A percentile compares a stretch with the other conserved stretches of the same genome.
These are phyloP conservation scores for Eucalyptus marginata DNA, from an alignment of 345 rosid species.

Conservation along the genomic window DNA sequence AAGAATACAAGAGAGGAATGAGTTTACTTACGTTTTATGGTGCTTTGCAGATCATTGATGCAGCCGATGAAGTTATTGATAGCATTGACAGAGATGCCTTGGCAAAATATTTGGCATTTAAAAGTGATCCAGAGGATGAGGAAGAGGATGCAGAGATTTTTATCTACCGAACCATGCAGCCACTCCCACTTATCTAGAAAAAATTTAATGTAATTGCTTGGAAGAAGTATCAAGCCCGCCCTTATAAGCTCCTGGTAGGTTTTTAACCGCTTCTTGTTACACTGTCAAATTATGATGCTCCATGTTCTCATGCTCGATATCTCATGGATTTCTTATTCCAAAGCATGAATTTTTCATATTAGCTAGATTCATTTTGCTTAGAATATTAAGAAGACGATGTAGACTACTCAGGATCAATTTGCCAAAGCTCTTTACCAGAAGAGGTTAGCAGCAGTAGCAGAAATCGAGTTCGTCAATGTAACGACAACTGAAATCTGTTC, in stretches of 20 bases:
- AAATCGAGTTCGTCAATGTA: constrained; percentile 20
- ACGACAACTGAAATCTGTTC: neutral
- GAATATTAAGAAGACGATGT: constrained; percentile 60
- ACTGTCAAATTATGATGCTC: neutral
- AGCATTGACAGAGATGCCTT: constrained; percentile 75
- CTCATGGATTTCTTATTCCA: neutral
- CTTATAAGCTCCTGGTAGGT: neutral
- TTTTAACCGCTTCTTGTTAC: neutral
- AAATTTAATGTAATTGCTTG: neutral
- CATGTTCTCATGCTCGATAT: neutral
- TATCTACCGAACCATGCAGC: neutral
- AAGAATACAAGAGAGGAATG: neutral
- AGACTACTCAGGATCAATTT: constrained; percentile 64
- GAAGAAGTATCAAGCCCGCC: neutral
- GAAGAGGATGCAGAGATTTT: constrained; percentile 57
- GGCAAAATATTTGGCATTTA: constrained; percentile 51
- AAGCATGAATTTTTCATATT: neutral
- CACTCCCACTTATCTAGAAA: neutral
- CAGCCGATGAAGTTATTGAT: constrained; percentile 66
- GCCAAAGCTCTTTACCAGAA: constrained; percentile 82
- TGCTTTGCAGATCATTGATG: constrained; percentile 52
- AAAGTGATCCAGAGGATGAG: constrained; percentile 82
- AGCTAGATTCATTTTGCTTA: constrained; percentile 7
- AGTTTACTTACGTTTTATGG: neutral
- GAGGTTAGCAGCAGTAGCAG: constrained; percentile 53